Conservation (phyloP, 2,329 filamentous ascomycete genomes). For the Didymella segeticola region DNA sequence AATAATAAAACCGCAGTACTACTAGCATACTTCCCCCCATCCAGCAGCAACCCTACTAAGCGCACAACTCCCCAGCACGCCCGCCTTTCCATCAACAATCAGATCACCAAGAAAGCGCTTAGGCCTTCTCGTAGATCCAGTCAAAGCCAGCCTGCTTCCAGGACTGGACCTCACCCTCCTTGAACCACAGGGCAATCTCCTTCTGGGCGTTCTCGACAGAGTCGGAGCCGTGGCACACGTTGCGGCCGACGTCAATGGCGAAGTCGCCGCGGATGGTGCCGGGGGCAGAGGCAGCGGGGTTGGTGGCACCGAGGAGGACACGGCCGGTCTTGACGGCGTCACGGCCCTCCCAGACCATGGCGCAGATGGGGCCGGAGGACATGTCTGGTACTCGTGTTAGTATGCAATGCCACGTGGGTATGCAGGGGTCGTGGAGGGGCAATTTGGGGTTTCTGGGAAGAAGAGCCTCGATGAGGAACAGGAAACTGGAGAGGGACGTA, state of each 20-base stretch:
- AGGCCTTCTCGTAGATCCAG: constrained; percentile 95
- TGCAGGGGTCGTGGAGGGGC: neutral
- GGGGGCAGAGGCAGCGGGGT: constrained; percentile 91
- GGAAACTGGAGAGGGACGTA: too few species aligned
- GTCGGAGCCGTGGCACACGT: constrained; percentile 99
- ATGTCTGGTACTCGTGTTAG: constrained; percentile 72
- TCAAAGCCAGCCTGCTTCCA: constrained; percentile 85
- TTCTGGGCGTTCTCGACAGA: constrained; percentile 98
- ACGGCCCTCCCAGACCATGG: constrained; percentile 99
- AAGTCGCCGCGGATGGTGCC: constrained; percentile 98
- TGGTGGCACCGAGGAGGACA: constrained; percentile 96
- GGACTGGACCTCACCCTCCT: constrained; percentile 79
- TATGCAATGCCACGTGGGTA: constrained; percentile 15
- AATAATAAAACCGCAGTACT: constrained; percentile 1
- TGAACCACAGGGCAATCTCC: constrained; percentile 99
- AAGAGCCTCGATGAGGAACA: too few species aligned
- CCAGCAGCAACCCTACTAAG: neutral
- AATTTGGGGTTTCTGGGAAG: neutral
- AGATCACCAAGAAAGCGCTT: constrained; percentile 17
- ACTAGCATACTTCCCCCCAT: neutral
- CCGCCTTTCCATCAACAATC: neutral
- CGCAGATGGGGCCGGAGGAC: constrained; percentile 93
- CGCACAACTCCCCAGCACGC: neutral
- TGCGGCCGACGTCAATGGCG: constrained; percentile 90
- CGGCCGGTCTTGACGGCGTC: constrained; percentile 99